phyloP scores from a whole-genome alignment of 2,329 filamentous ascomycete genomes.

The Aspergillus neotritici region DNA sequence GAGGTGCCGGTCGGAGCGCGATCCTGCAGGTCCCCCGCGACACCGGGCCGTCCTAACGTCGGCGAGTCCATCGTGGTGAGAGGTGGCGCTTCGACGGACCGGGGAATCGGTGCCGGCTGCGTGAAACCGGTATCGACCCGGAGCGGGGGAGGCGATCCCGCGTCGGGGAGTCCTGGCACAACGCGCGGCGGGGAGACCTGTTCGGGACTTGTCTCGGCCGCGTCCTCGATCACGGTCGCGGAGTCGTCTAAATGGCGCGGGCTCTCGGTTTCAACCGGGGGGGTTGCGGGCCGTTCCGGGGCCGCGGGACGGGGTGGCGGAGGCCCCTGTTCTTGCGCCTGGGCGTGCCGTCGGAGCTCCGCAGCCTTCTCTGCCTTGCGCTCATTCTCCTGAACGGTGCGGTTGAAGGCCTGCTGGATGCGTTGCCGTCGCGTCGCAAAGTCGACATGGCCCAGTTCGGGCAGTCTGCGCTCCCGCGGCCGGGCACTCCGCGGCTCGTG shows the following conservation, averaged over 20 bases:
- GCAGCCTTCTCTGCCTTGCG: slow-evolving; percentile 54
- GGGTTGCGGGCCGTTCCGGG: slow-evolving; percentile 17
- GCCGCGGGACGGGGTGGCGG: slow-evolving; percentile 32
- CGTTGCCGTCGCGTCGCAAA: slow-evolving; percentile 75
- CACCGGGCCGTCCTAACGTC: slow-evolving; percentile 34
- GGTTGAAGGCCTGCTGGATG: slow-evolving; percentile 79
- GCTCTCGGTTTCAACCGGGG: slow-evolving; percentile 4
- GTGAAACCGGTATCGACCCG: slow-evolving; percentile 22
- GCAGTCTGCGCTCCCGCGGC: slow-evolving; percentile 42
- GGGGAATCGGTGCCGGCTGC: slow-evolving; percentile 5
- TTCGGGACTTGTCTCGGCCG: slow-evolving; percentile 10
- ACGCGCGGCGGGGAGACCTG: slow-evolving; percentile 4
- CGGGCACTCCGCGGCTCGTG: slow-evolving; percentile 28
- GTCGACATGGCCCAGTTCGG: slow-evolving; percentile 70
- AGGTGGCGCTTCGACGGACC: slow-evolving; percentile 10
- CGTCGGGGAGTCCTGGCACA: neutral
- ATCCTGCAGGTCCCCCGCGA: slow-evolving; percentile 7
- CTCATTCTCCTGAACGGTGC: slow-evolving; percentile 66
- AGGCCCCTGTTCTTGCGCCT: slow-evolving; percentile 45
- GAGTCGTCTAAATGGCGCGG: slow-evolving; percentile 15
- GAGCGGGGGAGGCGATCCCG: slow-evolving; percentile 18
- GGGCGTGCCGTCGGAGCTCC: slow-evolving; percentile 41
- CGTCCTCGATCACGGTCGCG: slow-evolving; percentile 20
- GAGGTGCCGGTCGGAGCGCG: slow-evolving; percentile 19
- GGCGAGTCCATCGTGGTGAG: slow-evolving; percentile 38